Evolutionary conservation across 169 alveolate genomes (phyloP), one percentile per base, ranked within the genome.

Genomic region (Cryptosporidium meleagridis): DNA sequence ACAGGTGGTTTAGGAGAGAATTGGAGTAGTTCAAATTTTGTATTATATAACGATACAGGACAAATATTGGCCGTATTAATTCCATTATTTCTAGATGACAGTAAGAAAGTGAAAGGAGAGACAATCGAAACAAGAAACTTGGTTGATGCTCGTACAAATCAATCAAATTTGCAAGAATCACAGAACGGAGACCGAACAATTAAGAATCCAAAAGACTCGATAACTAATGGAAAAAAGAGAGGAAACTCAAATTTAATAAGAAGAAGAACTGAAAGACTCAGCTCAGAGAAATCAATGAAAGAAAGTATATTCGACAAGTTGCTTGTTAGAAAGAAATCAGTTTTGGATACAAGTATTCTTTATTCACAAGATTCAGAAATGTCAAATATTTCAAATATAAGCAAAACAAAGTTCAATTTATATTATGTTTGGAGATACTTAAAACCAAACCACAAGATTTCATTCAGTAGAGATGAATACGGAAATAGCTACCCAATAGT

Each of bases 21-120:
- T n/a, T 52, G 18, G 44, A n/a, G 33, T 10, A 62, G 51, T 37
- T 65, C 80, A n/a, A 62, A 29, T 52, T 80, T 59, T 65, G 53
- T 65, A 35, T 35, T 73, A 10, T 80, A 80, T 31, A 80, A 80
- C 29, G 89, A 80, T 29, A 80, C 89, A 12, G 89, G 89, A 2
- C 89, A 80, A 45, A 80, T 45, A n/a, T 45, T 80, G 52, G 89
- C 89, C 14, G 55, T 80, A 48, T n/a, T 80, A 45, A 65, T 80
- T 39, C 89, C 89, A 1, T 62, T 45, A 9, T 80, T 59, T 44
- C 23, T 48, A 3, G 70, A 67, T n/a, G 70, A 80, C 39, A 48
- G 55, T 8, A 33, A 26, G 65, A 35, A 18, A 55, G 31, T n/a
- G 7, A 37, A n/a, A 12, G 44, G 4, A 61, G 45, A 23, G 0